Base-by-base conservation (phyloP, 2,329 filamentous ascomycete species). In the Fusarium continuum region DNA sequence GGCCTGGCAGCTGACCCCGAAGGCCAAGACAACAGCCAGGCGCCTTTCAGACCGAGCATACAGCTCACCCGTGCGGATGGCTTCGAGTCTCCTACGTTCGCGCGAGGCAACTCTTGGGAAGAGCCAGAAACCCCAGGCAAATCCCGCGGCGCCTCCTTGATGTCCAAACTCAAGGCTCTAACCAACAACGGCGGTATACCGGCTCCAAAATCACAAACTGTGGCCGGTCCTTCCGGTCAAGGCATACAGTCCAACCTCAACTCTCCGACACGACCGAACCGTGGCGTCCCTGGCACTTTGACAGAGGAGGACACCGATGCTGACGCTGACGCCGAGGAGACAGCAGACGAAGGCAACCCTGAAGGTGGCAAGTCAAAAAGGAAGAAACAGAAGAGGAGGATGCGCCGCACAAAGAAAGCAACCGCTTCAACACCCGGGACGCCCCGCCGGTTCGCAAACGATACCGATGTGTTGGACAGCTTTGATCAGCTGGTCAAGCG, bases 261-360 rank as follows among this genome's bases (percentile, higher is more conserved):
- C 63, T 85, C 85, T 10, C 84, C 86, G 3, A 79, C 76, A 3
- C 79, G 83, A 32, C 70, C 75, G 19, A 77, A 79, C 25, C 78
- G 81, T 40, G 79, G 80, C 53, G 79, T 86, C 62, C 84, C 84
- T 9, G 79, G 83, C 17, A 85, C 82, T 1, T 74, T 87, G 51
- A 76, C 79, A 35, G 84, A 85, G 64, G 82, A 83, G 54, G 73
- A 77, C 56, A 74, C 74, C 8, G 77, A 81, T 36, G 79, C 79
- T 22, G 83, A 85, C 56, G 84, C 90, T 1, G 92, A 95, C 74
- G 91, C 89, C 2, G 93, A 96, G 73, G 92, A 95, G 73, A 96
- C 92, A 38, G 91, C 88, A 0, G 92, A 93, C 47, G 93, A 97
- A 72, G 83, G 78, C 16, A 70, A 76, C n/a, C 73, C 78, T 13